Percentiles rank a stretch among this genome's conserved stretches.
Conservation (phyloP, 176 grass and related monocot genomes). For the Carex scoparia region DNA sequence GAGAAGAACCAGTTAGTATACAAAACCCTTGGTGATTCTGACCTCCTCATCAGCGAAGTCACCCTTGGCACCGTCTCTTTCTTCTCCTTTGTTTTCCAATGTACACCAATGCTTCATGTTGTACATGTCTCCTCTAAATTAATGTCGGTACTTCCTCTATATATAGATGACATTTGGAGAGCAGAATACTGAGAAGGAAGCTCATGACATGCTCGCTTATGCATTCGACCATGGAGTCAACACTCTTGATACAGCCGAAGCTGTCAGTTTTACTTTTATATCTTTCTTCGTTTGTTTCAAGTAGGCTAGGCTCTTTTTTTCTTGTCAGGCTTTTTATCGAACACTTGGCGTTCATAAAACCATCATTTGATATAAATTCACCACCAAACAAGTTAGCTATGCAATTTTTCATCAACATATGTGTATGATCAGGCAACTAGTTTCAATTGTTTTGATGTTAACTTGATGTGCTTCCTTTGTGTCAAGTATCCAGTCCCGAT, state of each 20-base stretch:
- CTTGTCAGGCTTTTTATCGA: constrained; percentile 9
- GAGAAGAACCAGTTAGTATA: constrained; percentile 23
- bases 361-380: background rate
- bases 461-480: background rate
- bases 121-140: background rate
- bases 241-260: constrained; percentile 38
- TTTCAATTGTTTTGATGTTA: background rate
- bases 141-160: background rate
- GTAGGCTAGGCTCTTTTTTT: background rate
- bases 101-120: background rate
- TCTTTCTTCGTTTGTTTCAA: background rate
- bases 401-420: no score
- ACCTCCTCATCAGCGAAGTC: constrained; percentile 43
- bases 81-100: background rate
- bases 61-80: constrained; percentile 35
- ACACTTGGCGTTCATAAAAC: background rate
- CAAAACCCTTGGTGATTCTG: constrained; percentile 40
- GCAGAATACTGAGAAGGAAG: constrained; percentile 51
- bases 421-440: background rate
- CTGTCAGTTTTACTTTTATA: constrained; percentile 19
- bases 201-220: constrained; percentile 38
- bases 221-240: constrained; percentile 38
- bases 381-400: background rate
- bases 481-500: constrained; percentile 66
- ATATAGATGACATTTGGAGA: constrained; percentile 45